Evolutionary conservation across 768 basidiomycete genomes (phyloP).

Genomic region (Boletus reticulatus): DNA sequence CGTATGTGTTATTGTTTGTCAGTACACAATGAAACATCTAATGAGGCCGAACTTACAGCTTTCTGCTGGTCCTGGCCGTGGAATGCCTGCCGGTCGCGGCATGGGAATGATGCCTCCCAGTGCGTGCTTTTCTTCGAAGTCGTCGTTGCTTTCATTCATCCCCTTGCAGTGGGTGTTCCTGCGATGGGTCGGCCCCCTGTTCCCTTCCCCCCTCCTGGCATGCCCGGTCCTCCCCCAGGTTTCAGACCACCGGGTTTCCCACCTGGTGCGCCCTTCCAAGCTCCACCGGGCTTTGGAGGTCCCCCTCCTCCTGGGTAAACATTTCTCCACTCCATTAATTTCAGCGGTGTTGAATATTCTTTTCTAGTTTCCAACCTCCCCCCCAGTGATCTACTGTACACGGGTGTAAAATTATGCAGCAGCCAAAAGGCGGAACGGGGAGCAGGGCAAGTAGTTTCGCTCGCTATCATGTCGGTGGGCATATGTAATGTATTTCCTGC

Average conservation of each 20-base stretch:
- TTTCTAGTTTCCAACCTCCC: conserved; percentile 46
- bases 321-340: background rate
- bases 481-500: conserved; percentile 26
- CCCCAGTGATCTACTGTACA: conserved; percentile 34
- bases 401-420: conserved; percentile 8
- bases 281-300: conserved; percentile 77
- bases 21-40: conserved; percentile 5
- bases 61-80: conserved; percentile 87
- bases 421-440: conserved; percentile 19
- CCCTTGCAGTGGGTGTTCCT: conserved; percentile 53
- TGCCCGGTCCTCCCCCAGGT: conserved; percentile 85
- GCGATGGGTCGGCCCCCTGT: conserved; percentile 67
- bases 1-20: conserved; percentile 42
- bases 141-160: conserved; percentile 15
- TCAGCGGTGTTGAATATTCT: conserved; percentile 4
- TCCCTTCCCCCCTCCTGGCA: conserved; percentile 62
- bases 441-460: conserved; percentile 26
- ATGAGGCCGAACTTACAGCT: conserved; percentile 47
- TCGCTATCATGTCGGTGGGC: conserved; percentile 18
- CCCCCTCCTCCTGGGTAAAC: conserved; percentile 86
- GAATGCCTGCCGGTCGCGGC: conserved; percentile 94
- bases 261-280: conserved; percentile 75
- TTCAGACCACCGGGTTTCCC: conserved; percentile 85
- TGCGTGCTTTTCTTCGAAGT: conserved; percentile 37
- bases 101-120: conserved; percentile 94